phyloP scores from a whole-genome alignment of 1,139 yeast genomes.

The Scheffersomyces cryptocercus region DNA sequence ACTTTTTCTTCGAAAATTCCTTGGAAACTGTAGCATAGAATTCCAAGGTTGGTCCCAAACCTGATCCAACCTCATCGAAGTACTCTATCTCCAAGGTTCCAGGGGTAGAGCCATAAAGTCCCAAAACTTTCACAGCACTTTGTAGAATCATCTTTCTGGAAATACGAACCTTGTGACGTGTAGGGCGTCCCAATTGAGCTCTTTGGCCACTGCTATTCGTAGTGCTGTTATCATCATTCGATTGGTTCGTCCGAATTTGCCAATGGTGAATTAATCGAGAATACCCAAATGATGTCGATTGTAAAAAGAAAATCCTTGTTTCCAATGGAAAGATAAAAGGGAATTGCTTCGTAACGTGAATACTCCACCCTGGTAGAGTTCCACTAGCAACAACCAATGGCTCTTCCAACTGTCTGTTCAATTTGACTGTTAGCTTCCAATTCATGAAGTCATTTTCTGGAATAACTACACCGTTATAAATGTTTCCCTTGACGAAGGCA shows the following conservation, averaged over 20 bases:
- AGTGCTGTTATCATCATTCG: slow-evolving; percentile 25
- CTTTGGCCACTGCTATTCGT: slow-evolving; percentile 18
- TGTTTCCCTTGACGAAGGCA: slow-evolving; percentile 26
- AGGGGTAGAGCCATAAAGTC: slow-evolving; percentile 75
- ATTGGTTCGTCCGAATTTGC: slow-evolving; percentile 58
- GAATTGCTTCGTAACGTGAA: slow-evolving; percentile 66
- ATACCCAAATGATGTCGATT: slow-evolving; percentile 89
- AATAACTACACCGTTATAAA: slow-evolving; percentile 18
- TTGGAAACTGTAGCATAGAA: slow-evolving; percentile 82
- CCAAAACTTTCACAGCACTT: slow-evolving; percentile 80
- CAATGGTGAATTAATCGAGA: slow-evolving; percentile 81
- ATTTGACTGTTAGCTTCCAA: slow-evolving; percentile 82
- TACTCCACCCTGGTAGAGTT: slow-evolving; percentile 83
- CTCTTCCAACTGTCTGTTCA: slow-evolving; percentile 86
- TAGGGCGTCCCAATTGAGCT: slow-evolving; percentile 68
- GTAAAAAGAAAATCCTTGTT: slow-evolving; percentile 74
- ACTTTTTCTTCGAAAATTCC: slow-evolving; percentile 60
- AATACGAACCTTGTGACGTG: slow-evolving; percentile 79
- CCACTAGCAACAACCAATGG: slow-evolving; percentile 89
- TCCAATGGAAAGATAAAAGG: slow-evolving; percentile 88
- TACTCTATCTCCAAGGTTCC: slow-evolving; percentile 86
- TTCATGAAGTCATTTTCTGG: slow-evolving; percentile 60
- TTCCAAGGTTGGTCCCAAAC: slow-evolving; percentile 93
- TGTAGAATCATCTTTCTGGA: slow-evolving; percentile 70
- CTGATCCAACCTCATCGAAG: slow-evolving; percentile 92